These are phyloP conservation scores for Escovopsis sp. DNA, from an alignment of 2,329 filamentous ascomycete genomes.

Conservation along the genomic window DNA sequence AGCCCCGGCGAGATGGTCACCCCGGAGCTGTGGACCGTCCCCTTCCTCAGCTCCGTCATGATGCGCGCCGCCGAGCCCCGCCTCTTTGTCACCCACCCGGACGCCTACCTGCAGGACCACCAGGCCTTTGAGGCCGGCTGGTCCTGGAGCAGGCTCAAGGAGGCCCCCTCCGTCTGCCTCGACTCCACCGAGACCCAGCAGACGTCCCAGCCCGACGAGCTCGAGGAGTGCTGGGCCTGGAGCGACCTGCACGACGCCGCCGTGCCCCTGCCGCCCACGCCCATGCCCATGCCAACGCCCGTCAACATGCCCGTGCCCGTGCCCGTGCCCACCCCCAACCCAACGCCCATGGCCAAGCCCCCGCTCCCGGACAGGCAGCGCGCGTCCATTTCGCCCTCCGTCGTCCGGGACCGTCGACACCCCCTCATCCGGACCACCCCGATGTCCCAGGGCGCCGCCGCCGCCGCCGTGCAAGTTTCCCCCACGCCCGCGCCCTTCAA, in stretches of 20 bases:
- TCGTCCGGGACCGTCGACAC: slow-evolving; percentile 29
- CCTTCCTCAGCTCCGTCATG: slow-evolving; percentile 56
- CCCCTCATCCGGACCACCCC: slow-evolving; percentile 38
- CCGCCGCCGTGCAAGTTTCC: slow-evolving; percentile 22
- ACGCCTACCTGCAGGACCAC: slow-evolving; percentile 56
- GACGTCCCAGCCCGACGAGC: slow-evolving; percentile 43
- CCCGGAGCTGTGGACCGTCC: slow-evolving; percentile 53
- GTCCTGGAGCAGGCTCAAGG: slow-evolving; percentile 57
- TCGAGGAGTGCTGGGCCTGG: slow-evolving; percentile 54
- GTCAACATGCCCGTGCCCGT: too few relatives aligned
- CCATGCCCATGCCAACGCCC: too few relatives aligned
- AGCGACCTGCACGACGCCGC: slow-evolving; percentile 49
- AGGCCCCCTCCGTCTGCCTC: slow-evolving; percentile 37
- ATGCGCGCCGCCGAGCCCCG: slow-evolving; percentile 57
- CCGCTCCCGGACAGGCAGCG: slow-evolving; percentile 26
- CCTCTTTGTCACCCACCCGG: slow-evolving; percentile 61
- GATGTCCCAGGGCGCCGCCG: slow-evolving; percentile 24
- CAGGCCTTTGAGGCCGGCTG: slow-evolving; percentile 40
- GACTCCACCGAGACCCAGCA: slow-evolving; percentile 29
- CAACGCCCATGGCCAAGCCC: slow-evolving; percentile 17
- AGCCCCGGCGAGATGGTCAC: slow-evolving; percentile 59
- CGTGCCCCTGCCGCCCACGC: slow-evolving; percentile 17
- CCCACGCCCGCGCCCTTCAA: slow-evolving; percentile 16
- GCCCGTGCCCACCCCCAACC: too few relatives aligned
- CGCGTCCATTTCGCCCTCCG: slow-evolving; percentile 28